A percentile compares a stretch with the other conserved stretches of the same genome.
Conservation (phyloP, 352 stramenopile genomes). For the Phytophthora podocarpi region DNA sequence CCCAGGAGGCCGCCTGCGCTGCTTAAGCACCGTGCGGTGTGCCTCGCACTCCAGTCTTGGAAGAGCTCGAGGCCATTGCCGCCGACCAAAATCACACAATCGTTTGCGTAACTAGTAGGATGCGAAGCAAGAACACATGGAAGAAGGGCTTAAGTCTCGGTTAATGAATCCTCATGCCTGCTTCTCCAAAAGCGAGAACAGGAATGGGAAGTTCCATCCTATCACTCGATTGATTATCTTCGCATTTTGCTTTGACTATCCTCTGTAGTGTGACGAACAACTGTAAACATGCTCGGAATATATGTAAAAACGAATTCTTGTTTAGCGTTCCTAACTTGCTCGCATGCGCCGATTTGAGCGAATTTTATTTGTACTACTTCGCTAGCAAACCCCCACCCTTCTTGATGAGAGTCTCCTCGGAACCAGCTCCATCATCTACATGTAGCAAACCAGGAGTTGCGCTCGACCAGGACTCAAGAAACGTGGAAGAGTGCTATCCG, state of each 20-base stretch:
- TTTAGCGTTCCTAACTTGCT: no score
- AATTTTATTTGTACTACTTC: no score
- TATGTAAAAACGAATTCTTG: no score
- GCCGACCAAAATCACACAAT: constrained; percentile 22
- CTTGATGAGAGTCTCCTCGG: neutral
- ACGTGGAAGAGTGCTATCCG: neutral
- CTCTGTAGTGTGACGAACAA: no score
- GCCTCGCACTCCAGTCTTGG: constrained; percentile 18
- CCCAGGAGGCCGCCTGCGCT: constrained; percentile 36
- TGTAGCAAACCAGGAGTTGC: neutral
- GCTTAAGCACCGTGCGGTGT: constrained; percentile 25
- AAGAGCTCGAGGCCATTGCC: constrained; percentile 19
- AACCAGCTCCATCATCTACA: neutral
- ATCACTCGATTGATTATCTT: no score
- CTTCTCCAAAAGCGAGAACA: constrained; percentile 14
- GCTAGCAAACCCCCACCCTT: no score
- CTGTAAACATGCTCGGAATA: no score
- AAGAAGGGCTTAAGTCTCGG: constrained; percentile 30
- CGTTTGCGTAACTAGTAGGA: constrained; percentile 32
- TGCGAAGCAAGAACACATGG: constrained; percentile 18
- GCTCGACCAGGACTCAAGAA: neutral
- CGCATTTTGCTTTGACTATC: no score
- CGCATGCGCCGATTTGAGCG: neutral
- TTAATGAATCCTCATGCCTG: constrained; percentile 28
- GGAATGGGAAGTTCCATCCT: constrained; percentile 31